phyloP scores from a whole-genome alignment of 768 basidiomycete genomes.

The Agrocybe praecox region DNA sequence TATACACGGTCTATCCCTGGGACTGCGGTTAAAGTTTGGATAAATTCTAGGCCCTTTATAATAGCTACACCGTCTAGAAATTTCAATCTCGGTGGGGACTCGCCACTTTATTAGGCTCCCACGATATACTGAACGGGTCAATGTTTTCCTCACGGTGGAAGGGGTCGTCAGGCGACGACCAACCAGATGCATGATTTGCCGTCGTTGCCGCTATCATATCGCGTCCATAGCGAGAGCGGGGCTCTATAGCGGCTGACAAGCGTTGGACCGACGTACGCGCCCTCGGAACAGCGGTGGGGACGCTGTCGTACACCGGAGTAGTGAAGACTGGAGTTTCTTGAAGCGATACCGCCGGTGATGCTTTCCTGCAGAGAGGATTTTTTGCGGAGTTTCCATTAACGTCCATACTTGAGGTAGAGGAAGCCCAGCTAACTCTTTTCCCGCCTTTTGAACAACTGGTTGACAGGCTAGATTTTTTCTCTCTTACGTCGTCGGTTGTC shows the following conservation, averaged over 20 bases:
- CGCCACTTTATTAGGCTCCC: too few relatives aligned
- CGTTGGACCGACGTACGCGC: conserved; percentile 18
- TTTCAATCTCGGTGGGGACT: too few relatives aligned
- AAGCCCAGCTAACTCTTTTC: conserved; percentile 32
- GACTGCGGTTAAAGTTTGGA: too few relatives aligned
- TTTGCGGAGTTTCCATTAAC: conserved; percentile 15
- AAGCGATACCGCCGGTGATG: background rate
- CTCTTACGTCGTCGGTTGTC: conserved; percentile 1
- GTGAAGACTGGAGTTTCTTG: background rate
- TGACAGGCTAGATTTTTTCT: conserved; percentile 16
- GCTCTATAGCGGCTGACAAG: conserved; percentile 12
- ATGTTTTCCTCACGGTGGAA: background rate
- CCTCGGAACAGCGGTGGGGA: conserved; percentile 8
- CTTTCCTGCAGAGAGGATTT: conserved; percentile 16
- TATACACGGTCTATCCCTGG: too few relatives aligned
- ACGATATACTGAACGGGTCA: background rate
- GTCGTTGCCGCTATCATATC: conserved; percentile 23
- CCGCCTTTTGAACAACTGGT: conserved; percentile 14
- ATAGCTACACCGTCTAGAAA: too few relatives aligned
- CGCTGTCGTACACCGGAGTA: conserved; percentile 2
- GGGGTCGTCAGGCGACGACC: conserved; percentile 16
- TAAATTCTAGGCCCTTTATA: too few relatives aligned
- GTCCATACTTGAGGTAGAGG: conserved; percentile 25
- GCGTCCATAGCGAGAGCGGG: conserved; percentile 18
- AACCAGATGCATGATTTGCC: conserved; percentile 15